Conservation (phyloP, 805 yeast genomes). For the Yarrowia sp. region DNA sequence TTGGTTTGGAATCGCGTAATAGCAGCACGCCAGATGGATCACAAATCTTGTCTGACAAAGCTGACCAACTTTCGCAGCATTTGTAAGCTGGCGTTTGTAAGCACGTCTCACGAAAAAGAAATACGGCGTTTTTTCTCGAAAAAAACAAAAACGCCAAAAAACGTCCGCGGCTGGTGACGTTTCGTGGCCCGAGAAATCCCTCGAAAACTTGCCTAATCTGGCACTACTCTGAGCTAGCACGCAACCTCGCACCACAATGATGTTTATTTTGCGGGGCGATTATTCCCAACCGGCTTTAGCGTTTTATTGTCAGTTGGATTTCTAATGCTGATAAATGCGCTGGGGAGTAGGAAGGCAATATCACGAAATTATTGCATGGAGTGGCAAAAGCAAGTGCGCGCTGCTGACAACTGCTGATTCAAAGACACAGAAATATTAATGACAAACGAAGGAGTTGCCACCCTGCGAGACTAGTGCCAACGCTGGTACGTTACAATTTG, state of each 20-base stretch:
- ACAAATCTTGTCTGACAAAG: not conserved
- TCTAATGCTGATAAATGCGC: not conserved
- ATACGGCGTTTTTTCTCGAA: too few relatives aligned
- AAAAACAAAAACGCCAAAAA: not conserved
- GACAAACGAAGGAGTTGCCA: too few relatives aligned
- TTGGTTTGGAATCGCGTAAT: not conserved
- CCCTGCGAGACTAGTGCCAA: too few relatives aligned
- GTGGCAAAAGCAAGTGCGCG: too few relatives aligned
- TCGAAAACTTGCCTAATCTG: not conserved
- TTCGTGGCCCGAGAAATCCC: not conserved
- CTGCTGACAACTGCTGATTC: too few relatives aligned
- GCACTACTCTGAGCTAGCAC: not conserved
- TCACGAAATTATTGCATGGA: too few relatives aligned
- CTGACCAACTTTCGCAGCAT: not conserved
- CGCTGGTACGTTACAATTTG: too few relatives aligned
- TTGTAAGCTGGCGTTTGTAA: too few relatives aligned
- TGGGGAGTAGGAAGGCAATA: too few relatives aligned
- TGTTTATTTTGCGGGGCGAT: not conserved
- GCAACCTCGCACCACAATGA: not conserved
- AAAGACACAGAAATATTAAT: too few relatives aligned
- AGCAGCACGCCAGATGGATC: not conserved
- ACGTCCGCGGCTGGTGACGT: not conserved
- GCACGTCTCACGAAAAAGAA: too few relatives aligned
- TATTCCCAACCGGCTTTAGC: not conserved
- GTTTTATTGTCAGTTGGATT: not conserved